Evolutionary conservation across 345 rosid species (phyloP), one percentile per base, ranked within the genome.

Genomic region (Viola odorata): DNA sequence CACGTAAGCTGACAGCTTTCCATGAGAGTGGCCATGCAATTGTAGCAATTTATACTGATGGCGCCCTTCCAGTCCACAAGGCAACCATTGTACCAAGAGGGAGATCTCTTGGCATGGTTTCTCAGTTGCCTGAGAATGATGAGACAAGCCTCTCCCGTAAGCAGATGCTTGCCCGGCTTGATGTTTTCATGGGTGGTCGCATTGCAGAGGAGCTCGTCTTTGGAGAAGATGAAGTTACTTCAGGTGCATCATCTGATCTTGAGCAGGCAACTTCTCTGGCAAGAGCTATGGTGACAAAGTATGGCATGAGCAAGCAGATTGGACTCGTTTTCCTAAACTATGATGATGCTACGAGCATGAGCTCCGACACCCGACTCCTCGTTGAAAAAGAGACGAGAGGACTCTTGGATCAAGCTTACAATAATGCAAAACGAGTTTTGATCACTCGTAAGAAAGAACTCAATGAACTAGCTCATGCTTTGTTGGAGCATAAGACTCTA

Each of bases 21-120:
- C 99, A 94, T 55, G 99, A 94, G 84, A 91, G 89, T 53, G 99
- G 97, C 8, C 99, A 94, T 80, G 99, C 99, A 48, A 88, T 94
- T 56, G 97, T 94, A 37, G 97, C 99, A 36, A 69, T 88, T 57
- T 84, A 88, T 74, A 85, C 96, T 39, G 96, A 88, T 1, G 97
- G 95, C 10, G 97, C 97, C 53, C 86, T 84, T 70, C 91, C 97
- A 37, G 95, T 94, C 55, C 99, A 88, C 82, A 94, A 94, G 70
- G 96, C 97, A 38, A 94, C 99, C 23, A 90, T 94, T 45, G 95
- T 94, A 63, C 96, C 97, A 15, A 88, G 97, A 49, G 97, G 99
- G 41, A 84, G 80, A 87, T 67, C 99, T 63, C 95, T 90, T 53
- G 99, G 99, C 51, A 88, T 90, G 97, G 99, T 94, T 48, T 47